Base-by-base conservation (phyloP, 1,139 yeast genomes). In the Scheffersomyces stambukii region DNA sequence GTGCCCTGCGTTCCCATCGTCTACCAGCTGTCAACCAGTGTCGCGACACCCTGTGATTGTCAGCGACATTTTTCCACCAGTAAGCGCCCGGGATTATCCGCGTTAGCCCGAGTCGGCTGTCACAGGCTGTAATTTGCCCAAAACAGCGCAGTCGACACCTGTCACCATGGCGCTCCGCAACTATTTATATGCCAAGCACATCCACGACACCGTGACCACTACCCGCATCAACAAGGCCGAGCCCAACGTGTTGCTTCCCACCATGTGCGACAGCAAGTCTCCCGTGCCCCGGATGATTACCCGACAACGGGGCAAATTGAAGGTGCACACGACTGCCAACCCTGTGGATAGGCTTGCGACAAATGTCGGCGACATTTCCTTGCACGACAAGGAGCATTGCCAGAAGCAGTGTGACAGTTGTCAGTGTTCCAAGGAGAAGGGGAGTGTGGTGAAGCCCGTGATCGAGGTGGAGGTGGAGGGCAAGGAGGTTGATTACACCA, bases 131-230 rank as follows among this genome's bases (percentile, higher is more conserved):
- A 11, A 8, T 23, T n/a, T n/a, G 10, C 13, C 3, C 12, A 24
- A 9, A 14, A n/a, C n/a, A n/a, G n/a, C n/a, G n/a, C n/a, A n/a
- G n/a, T 11, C 19, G 4, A 9, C 19, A 8, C 19, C 20, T 7
- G 10, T 16, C 10, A 29, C n/a, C 17, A 64, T 64, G 71, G 71
- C 70, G 4, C 53, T 64, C 30, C 57, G 70, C 46, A 61, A 64
- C 40, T 64, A 64, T 37, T 37, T 64, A 30, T 64, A 64, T 39
- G 70, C 71, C 8, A 64, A 64, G 36, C 70, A 64, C 40, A 47
- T 44, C 29, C 42, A 44, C 27, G 57, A 59, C 41, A 35, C 36
- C 5, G 32, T 29, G 6, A 35, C 30, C 26, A 33, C 30, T 10
- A 41, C 52, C 13, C 46, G 45, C 21, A 54, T 55, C 24, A 55